phyloP scores from a whole-genome alignment of 139 green algal genomes.

The Chara braunii region DNA sequence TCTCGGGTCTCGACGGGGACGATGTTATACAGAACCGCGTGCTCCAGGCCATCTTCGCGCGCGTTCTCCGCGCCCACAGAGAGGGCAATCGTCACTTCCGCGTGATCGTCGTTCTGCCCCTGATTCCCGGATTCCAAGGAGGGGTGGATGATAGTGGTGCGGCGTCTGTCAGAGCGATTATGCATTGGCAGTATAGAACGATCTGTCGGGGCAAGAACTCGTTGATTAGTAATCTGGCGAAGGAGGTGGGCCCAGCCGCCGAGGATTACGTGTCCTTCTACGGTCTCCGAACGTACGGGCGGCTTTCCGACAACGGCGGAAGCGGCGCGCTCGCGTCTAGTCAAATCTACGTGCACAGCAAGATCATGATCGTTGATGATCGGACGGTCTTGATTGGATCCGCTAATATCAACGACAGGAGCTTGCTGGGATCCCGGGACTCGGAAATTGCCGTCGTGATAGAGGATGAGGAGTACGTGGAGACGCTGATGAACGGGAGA shows the following conservation, averaged over 20 bases:
- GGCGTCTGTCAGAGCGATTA: background rate
- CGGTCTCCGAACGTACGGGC: background rate
- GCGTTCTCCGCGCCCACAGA: background rate
- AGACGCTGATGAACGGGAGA: background rate
- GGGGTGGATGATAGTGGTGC: background rate
- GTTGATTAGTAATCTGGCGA: background rate
- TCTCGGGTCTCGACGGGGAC: conserved; percentile 5
- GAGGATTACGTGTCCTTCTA: background rate
- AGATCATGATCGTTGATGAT: conserved; percentile 15
- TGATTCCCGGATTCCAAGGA: conserved; percentile 2
- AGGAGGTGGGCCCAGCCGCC: background rate
- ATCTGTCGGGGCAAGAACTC: background rate
- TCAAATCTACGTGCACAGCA: conserved; percentile 17
- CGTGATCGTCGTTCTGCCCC: conserved; percentile 1
- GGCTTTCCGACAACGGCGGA: too few species aligned
- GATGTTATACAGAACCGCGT: background rate
- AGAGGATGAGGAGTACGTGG: background rate
- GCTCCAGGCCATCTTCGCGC: conserved; percentile 1
- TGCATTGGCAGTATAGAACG: conserved; percentile 8
- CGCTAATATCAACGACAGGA: conserved; percentile 16
- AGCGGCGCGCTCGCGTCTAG: too few species aligned
- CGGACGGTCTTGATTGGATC: background rate
- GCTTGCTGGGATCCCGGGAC: conserved; percentile 5
- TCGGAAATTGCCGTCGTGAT: background rate
- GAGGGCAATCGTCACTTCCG: conserved; percentile 1